Conservation (phyloP, 2,329 filamentous ascomycete species). For the Teratosphaeriaceae sp. region DNA sequence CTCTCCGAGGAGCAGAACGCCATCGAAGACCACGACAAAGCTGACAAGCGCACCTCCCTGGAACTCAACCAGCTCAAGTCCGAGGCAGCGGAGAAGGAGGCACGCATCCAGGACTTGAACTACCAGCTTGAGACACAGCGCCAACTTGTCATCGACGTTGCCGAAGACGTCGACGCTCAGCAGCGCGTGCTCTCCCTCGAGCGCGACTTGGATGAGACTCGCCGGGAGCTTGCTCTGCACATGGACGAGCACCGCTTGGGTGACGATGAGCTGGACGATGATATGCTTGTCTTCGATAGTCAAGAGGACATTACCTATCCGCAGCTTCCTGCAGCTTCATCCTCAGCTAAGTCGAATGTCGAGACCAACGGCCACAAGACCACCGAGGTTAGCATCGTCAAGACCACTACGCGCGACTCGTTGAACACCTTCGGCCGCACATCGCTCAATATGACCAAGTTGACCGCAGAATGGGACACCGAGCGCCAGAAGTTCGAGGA, state of each 20-base stretch:
- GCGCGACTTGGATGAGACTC: conserved; percentile 23
- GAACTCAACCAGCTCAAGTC: conserved; percentile 31
- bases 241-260: conserved; percentile 18
- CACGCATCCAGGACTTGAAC: conserved; percentile 23
- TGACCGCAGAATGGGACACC: conserved; percentile 14
- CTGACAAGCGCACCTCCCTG: conserved; percentile 20
- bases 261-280: conserved; percentile 16
- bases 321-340: conserved; percentile 13
- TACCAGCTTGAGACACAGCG: conserved; percentile 32
- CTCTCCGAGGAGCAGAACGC: conserved; percentile 34
- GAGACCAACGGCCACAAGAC: conserved; percentile 5
- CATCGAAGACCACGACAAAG: conserved; percentile 28
- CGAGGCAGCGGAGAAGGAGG: conserved; percentile 32
- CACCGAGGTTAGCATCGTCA: not conserved
- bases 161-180: conserved; percentile 26
- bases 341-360: not conserved
- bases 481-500: conserved; percentile 32
- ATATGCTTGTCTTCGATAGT: conserved; percentile 28
- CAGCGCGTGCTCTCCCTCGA: conserved; percentile 25
- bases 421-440: conserved; percentile 6
- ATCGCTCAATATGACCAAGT: conserved; percentile 8
- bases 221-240: conserved; percentile 23
- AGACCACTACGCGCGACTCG: not conserved
- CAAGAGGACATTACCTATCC: conserved; percentile 23
- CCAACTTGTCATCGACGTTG: conserved; percentile 34